Conservation (phyloP, 805 yeast genomes). For the Yarrowia keelungensis region DNA sequence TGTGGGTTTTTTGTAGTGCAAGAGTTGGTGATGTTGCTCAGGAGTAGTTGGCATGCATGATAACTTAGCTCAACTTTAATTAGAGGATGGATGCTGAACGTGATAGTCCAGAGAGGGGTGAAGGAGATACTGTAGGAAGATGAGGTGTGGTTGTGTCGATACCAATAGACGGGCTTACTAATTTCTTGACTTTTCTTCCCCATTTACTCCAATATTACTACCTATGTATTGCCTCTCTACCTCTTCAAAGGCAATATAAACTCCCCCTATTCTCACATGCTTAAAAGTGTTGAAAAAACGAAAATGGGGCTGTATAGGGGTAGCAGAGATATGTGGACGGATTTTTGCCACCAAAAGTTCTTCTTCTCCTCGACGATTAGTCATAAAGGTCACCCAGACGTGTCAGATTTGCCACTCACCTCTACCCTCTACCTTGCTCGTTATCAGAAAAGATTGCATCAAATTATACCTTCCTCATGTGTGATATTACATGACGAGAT, state of each 20-base stretch:
- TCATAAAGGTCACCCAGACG: too few relatives aligned
- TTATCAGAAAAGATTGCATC: background rate
- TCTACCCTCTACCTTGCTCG: background rate
- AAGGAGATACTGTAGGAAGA: too few relatives aligned
- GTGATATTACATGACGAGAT: too few relatives aligned
- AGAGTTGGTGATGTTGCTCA: constrained; percentile 30
- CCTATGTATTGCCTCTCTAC: background rate
- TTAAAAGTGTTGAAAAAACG: background rate
- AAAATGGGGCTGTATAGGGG: background rate
- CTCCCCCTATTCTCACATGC: constrained; percentile 17
- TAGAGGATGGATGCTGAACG: background rate
- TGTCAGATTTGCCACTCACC: too few relatives aligned
- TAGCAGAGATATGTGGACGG: background rate
- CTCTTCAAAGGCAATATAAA: background rate
- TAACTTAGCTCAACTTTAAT: constrained; percentile 5
- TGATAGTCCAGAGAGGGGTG: background rate
- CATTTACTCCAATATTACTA: too few relatives aligned
- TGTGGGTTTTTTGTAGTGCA: background rate
- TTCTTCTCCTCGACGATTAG: background rate
- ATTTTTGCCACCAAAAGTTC: background rate
- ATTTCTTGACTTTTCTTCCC: too few relatives aligned
- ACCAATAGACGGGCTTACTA: too few relatives aligned
- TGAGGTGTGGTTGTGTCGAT: too few relatives aligned
- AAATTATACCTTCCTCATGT: too few relatives aligned
- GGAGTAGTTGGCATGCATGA: constrained; percentile 29